phyloP scores from a whole-genome alignment of 306 rosid genomes.

The Sindora glabra region DNA sequence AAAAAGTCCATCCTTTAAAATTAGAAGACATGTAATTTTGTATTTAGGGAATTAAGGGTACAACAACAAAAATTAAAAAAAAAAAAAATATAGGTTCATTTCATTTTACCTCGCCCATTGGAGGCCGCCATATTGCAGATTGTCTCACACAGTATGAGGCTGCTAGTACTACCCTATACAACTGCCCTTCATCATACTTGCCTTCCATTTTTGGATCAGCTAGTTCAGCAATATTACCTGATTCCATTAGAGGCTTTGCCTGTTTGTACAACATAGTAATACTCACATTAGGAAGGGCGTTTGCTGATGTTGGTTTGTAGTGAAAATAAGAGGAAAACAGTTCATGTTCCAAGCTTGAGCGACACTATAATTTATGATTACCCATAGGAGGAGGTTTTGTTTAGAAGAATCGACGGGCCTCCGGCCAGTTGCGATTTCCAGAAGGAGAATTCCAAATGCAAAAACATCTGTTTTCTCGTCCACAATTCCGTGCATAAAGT shows the following conservation, averaged over 20 bases:
- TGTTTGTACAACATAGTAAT: not conserved
- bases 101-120: constrained; percentile 62
- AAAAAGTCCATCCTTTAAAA: not conserved
- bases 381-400: constrained; percentile 86
- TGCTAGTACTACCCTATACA: constrained; percentile 50
- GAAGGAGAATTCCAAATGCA: constrained; percentile 77
- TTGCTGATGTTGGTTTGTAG: too few species aligned
- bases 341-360: too few species aligned
- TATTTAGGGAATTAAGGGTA: not conserved
- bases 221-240: constrained; percentile 56
- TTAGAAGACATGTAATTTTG: not conserved
- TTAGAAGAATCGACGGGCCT: constrained; percentile 85
- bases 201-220: constrained; percentile 73
- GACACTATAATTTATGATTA: too few species aligned
- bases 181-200: constrained; percentile 51
- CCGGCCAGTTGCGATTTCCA: constrained; percentile 81
- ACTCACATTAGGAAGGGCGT: too few species aligned
- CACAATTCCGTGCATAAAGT: constrained; percentile 85
- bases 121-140: constrained; percentile 64
- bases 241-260: constrained; percentile 85
- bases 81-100: not conserved
- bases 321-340: too few species aligned
- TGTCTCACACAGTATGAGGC: constrained; percentile 88
- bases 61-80: not conserved
- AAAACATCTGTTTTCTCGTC: constrained; percentile 90